Percentiles rank a stretch among this genome's conserved stretches.
Conservation (phyloP, 768 basidiomycete species). For the Omphalotus guepiniiformis region DNA sequence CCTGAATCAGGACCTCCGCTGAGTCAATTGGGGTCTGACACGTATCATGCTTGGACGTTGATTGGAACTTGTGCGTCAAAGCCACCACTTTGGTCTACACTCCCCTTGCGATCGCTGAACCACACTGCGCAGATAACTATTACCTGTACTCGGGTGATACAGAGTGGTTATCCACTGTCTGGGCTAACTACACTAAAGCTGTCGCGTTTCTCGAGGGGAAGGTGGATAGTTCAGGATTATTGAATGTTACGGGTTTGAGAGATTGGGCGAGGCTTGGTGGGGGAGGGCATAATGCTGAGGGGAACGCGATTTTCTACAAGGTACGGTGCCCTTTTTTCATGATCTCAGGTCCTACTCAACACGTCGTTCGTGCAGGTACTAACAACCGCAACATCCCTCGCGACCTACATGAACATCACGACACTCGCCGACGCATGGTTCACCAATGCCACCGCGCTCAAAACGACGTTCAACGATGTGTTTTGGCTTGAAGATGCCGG, state of each 20-base stretch:
- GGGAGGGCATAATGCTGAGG: slow-evolving; percentile 53
- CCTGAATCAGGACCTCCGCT: slow-evolving; percentile 50
- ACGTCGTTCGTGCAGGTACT: slow-evolving; percentile 33
- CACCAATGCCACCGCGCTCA: slow-evolving; percentile 44
- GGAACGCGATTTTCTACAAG: slow-evolving; percentile 50
- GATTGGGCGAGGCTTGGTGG: slow-evolving; percentile 58
- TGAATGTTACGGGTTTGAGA: slow-evolving; percentile 51
- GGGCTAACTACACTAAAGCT: slow-evolving; percentile 55
- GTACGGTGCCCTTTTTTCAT: slow-evolving; percentile 20
- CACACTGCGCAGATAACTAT: slow-evolving; percentile 43
- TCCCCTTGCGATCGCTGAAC: neutral
- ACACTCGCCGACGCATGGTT: slow-evolving; percentile 33
- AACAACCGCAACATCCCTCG: slow-evolving; percentile 42
- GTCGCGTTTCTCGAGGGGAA: slow-evolving; percentile 50
- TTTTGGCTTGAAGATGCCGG: slow-evolving; percentile 48
- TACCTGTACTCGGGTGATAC: slow-evolving; percentile 50
- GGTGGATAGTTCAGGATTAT: slow-evolving; percentile 44
- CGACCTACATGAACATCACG: slow-evolving; percentile 31
- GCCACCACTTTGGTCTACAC: neutral
- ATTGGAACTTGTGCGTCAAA: slow-evolving; percentile 45
- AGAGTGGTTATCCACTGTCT: slow-evolving; percentile 44
- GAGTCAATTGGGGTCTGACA: slow-evolving; percentile 44
- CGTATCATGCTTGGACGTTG: slow-evolving; percentile 59
- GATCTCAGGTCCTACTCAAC: neutral
- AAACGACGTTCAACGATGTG: slow-evolving; percentile 42